A percentile compares a stretch with the other conserved stretches of the same genome.
Conservation (phyloP, 1,139 yeast species). For the Candida sp. region DNA sequence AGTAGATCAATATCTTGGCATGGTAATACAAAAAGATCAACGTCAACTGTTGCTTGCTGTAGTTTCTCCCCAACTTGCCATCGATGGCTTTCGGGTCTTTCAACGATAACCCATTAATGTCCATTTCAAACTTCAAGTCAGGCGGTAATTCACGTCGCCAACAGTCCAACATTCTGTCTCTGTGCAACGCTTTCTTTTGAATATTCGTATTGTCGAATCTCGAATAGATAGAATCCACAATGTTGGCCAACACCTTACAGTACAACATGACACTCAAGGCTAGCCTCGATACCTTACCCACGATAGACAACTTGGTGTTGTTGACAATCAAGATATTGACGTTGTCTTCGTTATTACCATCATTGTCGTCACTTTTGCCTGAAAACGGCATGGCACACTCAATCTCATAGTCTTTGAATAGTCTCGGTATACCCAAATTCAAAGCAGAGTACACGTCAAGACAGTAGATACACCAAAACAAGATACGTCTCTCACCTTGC, state of each 20-base stretch:
- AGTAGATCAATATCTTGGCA: constrained; percentile 78
- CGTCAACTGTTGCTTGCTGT: constrained; percentile 57
- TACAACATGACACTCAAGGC: constrained; percentile 72
- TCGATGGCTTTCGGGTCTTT: constrained; percentile 34
- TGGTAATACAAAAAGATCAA: constrained; percentile 74
- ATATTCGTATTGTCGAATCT: constrained; percentile 44
- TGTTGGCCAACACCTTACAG: constrained; percentile 73
- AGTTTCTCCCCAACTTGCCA: constrained; percentile 28
- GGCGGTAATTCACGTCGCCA: constrained; percentile 80
- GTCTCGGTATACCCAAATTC: constrained; percentile 81
- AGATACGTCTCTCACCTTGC: constrained; percentile 81
- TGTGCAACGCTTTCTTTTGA: constrained; percentile 45
- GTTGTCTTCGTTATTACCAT: constrained; percentile 42
- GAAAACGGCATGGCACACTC: constrained; percentile 86
- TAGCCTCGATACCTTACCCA: constrained; percentile 68
- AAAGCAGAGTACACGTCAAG: constrained; percentile 79
- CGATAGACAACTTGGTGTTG: constrained; percentile 60
- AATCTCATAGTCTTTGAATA: constrained; percentile 78
- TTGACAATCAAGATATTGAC: constrained; percentile 62
- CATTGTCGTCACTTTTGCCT: constrained; percentile 51
- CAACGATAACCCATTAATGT: constrained; percentile 62
- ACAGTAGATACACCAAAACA: constrained; percentile 85
- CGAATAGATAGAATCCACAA: constrained; percentile 68
- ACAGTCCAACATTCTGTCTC: constrained; percentile 73
- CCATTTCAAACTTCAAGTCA: constrained; percentile 66